Evolutionary conservation across 306 rosid species (phyloP), one percentile per base, ranked within the genome.

Genomic region (Boehmeria nivea): DNA sequence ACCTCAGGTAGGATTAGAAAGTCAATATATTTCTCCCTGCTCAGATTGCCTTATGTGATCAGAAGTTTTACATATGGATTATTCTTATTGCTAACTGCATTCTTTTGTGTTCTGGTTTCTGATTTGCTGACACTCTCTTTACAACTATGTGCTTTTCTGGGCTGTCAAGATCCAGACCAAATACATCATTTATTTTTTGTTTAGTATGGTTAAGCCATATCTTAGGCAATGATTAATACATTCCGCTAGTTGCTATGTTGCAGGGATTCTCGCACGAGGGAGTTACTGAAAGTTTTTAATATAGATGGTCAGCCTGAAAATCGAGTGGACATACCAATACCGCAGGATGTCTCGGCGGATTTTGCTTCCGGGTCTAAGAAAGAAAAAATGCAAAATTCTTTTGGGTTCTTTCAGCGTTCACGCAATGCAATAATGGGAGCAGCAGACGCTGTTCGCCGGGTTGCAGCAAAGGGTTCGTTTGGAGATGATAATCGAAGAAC

Each of bases 361-460:
- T 63, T 72, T 62, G 63, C 69, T 76, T 74, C 87, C 49, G 75
- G 74, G 62, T 64, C 83, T 18, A 78, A 71, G 64, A 87, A 84
- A 72, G 98, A 87, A 65, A 87, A 78, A 74, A 17, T 72, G 46
- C 98, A 82, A 75, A 65, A 77, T 78, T 72, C 96, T 37, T 68
- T 87, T 68, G 96, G 98, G 33, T 91, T 91, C 78, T 78, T 91
- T 63, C 96, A 91, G 75, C 95, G 98, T 40, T 91, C 98, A 64
- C 85, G 98, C 23, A 90, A 87, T 74, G 95, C 85, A 58, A 68
- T 90, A 70, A 78, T 90, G 76, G 98, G 98, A 23, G 95, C 98
- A 19, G 94, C 98, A 24, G 98, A 84, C 84, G 95, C 94, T 76
- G 94, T 90, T 56, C 94, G 98, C 28, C 88, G 98, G 51, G 95